Base-by-base conservation (phyloP, 495 filamentous ascomycete genomes). In the Jackrogersella minutella region DNA sequence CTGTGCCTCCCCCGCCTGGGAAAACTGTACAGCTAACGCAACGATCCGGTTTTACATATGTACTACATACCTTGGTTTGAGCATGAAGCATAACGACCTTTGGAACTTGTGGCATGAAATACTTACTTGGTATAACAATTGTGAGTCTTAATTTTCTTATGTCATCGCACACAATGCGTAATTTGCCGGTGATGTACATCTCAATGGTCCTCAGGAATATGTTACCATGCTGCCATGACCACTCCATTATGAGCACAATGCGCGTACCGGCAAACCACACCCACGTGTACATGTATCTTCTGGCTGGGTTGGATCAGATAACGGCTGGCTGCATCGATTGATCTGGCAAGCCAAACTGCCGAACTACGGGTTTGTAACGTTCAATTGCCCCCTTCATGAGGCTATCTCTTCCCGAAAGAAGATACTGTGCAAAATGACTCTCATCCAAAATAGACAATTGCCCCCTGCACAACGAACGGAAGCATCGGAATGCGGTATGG, bases 321-420 rank as follows among this genome's bases (percentile, higher is more conserved):
- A 62, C 59, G 66, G 60, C 44, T 56, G 16, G 55, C 66, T 64
- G 56, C 56, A 64, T 56, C 56, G 50, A 52, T 40, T 58, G 66
- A 69, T 64, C 55, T 64, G 22, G 41, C 47, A 64, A 64, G 51
- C 19, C 54, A 64, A 64, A 59, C 61, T 63, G 50, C 60, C 66
- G 56, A 61, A 22, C 53, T 2, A 56, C 50, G 28, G 16, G 17
- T 30, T 16, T 56, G 44, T 40, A 56, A 53, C 53, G 52, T 16
- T 2, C 26, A 26, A 24, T 58, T 46, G 14, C 33, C n/a, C n/a
- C n/a, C n/a, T n/a, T 63, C 41, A 26, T 14, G 26, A 44, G 40
- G 34, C 24, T 47, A 49, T 33, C 4, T 43, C n/a, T 54, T 41
- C 21, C 49, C 26, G 40, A 40, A 28, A 50, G 37, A 43, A 41